Percentiles rank a stretch among this genome's conserved stretches.
Evolutionary conservation across 2,329 filamentous ascomycete genomes (phyloP).

Genomic region (Fusarium lyarnte): DNA sequence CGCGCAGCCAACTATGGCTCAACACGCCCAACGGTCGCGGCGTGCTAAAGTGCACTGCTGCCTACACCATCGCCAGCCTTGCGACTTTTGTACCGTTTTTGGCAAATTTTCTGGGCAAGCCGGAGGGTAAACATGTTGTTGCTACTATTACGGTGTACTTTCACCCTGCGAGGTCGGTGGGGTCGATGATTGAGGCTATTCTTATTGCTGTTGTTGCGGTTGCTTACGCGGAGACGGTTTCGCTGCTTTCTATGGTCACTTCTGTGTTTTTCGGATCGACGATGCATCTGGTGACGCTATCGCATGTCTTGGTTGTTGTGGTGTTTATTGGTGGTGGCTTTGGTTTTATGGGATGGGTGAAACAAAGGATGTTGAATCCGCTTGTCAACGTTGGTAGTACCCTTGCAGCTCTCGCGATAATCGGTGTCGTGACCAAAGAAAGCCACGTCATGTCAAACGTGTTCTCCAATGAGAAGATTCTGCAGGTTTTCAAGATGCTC

Average conservation of each 20-base stretch:
- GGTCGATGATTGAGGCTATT: slow-evolving; percentile 89
- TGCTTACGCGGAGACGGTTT: slow-evolving; percentile 73
- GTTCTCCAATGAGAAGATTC: slow-evolving; percentile 83
- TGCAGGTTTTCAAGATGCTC: slow-evolving; percentile 84
- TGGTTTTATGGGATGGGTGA: slow-evolving; percentile 88
- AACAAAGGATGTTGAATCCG: slow-evolving; percentile 79
- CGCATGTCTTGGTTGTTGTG: slow-evolving; percentile 81
- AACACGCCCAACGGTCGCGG: slow-evolving; percentile 78
- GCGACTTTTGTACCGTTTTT: slow-evolving; percentile 83
- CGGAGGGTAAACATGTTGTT: slow-evolving; percentile 93
- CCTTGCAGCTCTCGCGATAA: slow-evolving; percentile 85
- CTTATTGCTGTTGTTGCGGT: slow-evolving; percentile 82
- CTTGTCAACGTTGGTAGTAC: slow-evolving; percentile 87
- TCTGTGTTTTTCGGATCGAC: slow-evolving; percentile 79
- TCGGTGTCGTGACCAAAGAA: slow-evolving; percentile 90
- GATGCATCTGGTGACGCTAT: slow-evolving; percentile 72
- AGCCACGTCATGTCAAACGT: slow-evolving; percentile 85
- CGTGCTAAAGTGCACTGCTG: slow-evolving; percentile 90
- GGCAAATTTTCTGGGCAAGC: slow-evolving; percentile 77
- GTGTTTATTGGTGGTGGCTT: slow-evolving; percentile 88
- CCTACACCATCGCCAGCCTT: slow-evolving; percentile 86
- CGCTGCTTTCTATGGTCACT: slow-evolving; percentile 84
- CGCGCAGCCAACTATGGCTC: slow-evolving; percentile 66
- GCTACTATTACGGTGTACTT: slow-evolving; percentile 96
- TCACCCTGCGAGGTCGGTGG: slow-evolving; percentile 84